Base-by-base conservation (phyloP, 1,284 basidiomycete genomes). In the Vanrija pseudolonga region DNA sequence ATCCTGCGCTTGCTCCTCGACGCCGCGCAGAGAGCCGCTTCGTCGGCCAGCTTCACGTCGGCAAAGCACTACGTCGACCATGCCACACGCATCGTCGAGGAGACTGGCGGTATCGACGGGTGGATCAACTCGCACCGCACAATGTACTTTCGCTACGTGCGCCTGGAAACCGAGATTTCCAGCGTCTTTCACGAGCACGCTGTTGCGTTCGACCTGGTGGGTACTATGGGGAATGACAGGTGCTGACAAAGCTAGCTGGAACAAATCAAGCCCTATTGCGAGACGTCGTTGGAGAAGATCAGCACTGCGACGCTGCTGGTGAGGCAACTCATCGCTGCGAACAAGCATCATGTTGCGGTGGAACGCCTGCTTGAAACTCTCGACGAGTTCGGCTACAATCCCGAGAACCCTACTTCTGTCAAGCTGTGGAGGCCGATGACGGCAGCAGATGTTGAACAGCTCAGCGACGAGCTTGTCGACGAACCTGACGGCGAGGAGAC, bases 341-440 rank as follows among this genome's bases (percentile, higher is more conserved):
- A 53, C 20, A 42, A 53, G n/a, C 42, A 55, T 7, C 11, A 20
- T 1, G 55, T 54, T 14, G 66, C 64, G 2, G 55, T 62, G 36
- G 48, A 59, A 6, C 20, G 52, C 9, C 43, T 58, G 14, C 50
- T 64, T 36, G n/a, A 48, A 14, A 56, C 50, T 0, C 48, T 66
- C 9, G 55, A 57, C 39, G 47, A 59, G 28, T 57, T 62, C 23
- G 63, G 64, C 2, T 69, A 59, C 46, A 54, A 67, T 40, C 61
- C 59, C 0, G 43, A 51, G 5, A 22, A 49, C 8, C 59, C 63
- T 0, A 46, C 44, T 12, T 51, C 51, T 2, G 47, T 59, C 19
- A 5, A 43, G 6, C 36, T 62, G 11, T 53, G 50, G 42, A 18
- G 47, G 2, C 68, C 62, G 0, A 9, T 47, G 7, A 47, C 56